Conservation (phyloP, 1,284 basidiomycete species). For the Mycena sp. region DNA sequence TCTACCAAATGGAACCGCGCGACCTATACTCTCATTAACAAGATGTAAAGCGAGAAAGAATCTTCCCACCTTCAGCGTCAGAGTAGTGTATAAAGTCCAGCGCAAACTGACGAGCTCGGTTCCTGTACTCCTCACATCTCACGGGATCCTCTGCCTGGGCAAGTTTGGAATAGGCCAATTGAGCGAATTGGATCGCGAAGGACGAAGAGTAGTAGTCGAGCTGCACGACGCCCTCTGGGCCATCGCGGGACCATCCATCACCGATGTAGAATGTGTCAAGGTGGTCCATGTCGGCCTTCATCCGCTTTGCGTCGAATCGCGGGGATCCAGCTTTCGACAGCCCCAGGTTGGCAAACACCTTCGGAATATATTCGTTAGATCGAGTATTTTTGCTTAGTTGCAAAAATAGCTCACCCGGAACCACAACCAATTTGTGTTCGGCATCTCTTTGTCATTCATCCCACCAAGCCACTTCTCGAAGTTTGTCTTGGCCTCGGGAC, state of each 20-base stretch:
- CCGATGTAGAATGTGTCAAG: constrained; percentile 84
- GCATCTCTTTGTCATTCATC: constrained; percentile 82
- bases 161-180: constrained; percentile 77
- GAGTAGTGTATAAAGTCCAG: constrained; percentile 81
- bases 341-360: constrained; percentile 83
- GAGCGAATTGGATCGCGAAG: constrained; percentile 82
- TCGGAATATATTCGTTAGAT: constrained; percentile 1
- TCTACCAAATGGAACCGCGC: constrained; percentile 80
- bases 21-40: constrained; percentile 51
- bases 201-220: constrained; percentile 84
- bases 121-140: constrained; percentile 70
- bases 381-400: not conserved
- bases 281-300: constrained; percentile 80
- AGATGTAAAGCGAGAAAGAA: not conserved
- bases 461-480: constrained; percentile 76
- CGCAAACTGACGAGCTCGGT: constrained; percentile 71
- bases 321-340: constrained; percentile 69
- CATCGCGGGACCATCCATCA: constrained; percentile 81
- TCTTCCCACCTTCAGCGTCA: constrained; percentile 67
- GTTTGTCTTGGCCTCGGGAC: constrained; percentile 60
- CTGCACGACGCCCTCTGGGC: constrained; percentile 80
- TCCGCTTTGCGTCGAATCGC: constrained; percentile 64
- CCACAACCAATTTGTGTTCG: constrained; percentile 85
- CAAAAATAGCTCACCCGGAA: constrained; percentile 62
- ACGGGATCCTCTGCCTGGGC: constrained; percentile 70